Percentiles rank a stretch among this genome's conserved stretches.
These are phyloP conservation scores for Zygosaccharomyces bisporus DNA, from an alignment of 805 yeast genomes.

Conservation along the genomic window DNA sequence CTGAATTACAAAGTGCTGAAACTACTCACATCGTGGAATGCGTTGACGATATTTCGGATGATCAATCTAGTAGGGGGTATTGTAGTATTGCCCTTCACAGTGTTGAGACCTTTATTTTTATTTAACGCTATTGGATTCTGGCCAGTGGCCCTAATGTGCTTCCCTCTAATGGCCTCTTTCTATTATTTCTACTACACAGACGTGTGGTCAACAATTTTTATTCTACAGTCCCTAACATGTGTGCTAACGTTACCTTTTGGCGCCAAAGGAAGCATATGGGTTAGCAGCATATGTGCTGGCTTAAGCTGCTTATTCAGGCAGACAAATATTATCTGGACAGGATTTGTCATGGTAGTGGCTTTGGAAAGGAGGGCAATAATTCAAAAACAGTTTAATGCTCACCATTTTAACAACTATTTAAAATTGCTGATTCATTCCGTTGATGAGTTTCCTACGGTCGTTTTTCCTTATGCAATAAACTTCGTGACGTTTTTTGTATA, in stretches of 20 bases:
- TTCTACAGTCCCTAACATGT: slow-evolving; percentile 52
- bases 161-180: slow-evolving; percentile 72
- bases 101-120: slow-evolving; percentile 39
- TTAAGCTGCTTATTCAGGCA: slow-evolving; percentile 76
- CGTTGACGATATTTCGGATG: slow-evolving; percentile 44
- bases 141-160: slow-evolving; percentile 44
- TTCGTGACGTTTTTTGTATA: slow-evolving; percentile 54
- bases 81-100: slow-evolving; percentile 47
- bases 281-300: slow-evolving; percentile 55
- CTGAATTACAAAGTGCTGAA: slow-evolving; percentile 31
- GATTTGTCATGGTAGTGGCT: slow-evolving; percentile 51
- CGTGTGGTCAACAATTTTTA: slow-evolving; percentile 79
- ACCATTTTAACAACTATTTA: slow-evolving; percentile 39
- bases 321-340: slow-evolving; percentile 86
- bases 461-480: slow-evolving; percentile 52
- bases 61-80: slow-evolving; percentile 68
- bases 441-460: slow-evolving; percentile 35
- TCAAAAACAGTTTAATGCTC: slow-evolving; percentile 39
- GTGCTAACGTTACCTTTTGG: slow-evolving; percentile 42
- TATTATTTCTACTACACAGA: slow-evolving; percentile 86
- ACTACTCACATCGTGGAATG: slow-evolving; percentile 25
- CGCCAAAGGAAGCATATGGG: slow-evolving; percentile 34
- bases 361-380: slow-evolving; percentile 49
- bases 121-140: slow-evolving; percentile 44
- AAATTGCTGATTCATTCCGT: slow-evolving; percentile 38